Evolutionary conservation across 2,329 filamentous ascomycete genomes (phyloP).

Genomic region (Diaporthe longicolla): DNA sequence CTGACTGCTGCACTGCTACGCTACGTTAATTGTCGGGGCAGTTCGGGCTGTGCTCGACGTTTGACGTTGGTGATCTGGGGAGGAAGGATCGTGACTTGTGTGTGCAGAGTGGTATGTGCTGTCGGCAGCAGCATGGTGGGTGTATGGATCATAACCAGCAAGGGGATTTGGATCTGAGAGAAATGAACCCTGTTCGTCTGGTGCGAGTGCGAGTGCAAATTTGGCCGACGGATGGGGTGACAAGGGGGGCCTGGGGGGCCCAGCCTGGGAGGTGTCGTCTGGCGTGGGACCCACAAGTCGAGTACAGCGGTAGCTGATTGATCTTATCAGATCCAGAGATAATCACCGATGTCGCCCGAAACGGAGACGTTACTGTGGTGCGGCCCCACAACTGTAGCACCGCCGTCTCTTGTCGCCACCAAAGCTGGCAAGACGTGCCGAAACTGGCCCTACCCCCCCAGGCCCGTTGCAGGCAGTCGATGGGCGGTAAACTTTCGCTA

Average conservation of each 20-base stretch:
- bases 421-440: constrained; percentile 33
- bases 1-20: not conserved
- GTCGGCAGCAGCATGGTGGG: no score
- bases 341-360: constrained; percentile 60
- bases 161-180: no score
- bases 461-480: constrained; percentile 22
- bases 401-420: constrained; percentile 40
- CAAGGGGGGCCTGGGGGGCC: no score
- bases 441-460: constrained; percentile 13
- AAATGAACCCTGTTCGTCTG: no score
- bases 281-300: constrained; percentile 1
- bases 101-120: no score
- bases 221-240: constrained; percentile 28
- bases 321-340: constrained; percentile 71
- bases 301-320: constrained; percentile 44
- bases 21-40: no score
- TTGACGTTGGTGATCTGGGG: not conserved
- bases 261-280: constrained; percentile 3
- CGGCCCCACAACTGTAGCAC: constrained; percentile 38
- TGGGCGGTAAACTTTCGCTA: constrained; percentile 38
- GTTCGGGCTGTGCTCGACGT: not conserved
- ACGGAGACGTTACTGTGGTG: constrained; percentile 41
- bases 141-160: no score
- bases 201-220: not conserved
- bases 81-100: no score